Base-by-base conservation (phyloP, 805 yeast species). In the Lachancea meyersii region DNA sequence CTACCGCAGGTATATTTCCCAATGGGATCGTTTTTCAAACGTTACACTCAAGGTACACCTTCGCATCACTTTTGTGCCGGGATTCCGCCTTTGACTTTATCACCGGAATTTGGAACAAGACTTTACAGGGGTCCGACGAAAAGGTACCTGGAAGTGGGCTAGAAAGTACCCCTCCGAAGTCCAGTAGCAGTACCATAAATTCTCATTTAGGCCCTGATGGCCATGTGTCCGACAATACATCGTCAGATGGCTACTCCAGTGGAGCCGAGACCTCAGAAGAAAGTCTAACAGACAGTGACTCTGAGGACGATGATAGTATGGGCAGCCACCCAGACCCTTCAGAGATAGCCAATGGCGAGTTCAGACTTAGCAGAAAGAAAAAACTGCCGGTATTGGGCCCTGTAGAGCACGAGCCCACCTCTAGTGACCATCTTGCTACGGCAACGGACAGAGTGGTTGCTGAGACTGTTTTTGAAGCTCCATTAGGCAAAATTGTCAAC, bases 1-100 rank as follows among this genome's bases (percentile, higher is more conserved):
- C 76, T 13, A 81, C 87, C 0, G 83, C 80, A 0, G 80, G 78
- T 0, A 65, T 82, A 13, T 79, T 82, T 47, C 87, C 87, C 5
- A 82, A 82, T 54, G 86, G 84, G 1, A 73, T 82, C 48, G 71
- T 73, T 34, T 71, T 82, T 18, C 72, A 76, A 43, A 82, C 88
- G 1, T 61, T 79, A 37, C 84, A 81, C 52, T 76, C 73, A 20
- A 76, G 73, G 51, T 78, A 75, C 55, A 70, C 72, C 0, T 82
- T 82, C 67, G 86, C 86, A 0, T 74, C 83, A 1, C 76, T 82
- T 47, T 65, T 80, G 21, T 67, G 79, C 3, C 69, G 89, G 50
- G 89, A 82, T 59, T 37, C 64, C 1, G 64, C 70, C 1, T 71
- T 68, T 50, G 71, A 69, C 41, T 58, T 76, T 27, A 72, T 85